phyloP scores from a whole-genome alignment of 129 eudicot genomes.

The Flaveria bidentis region DNA sequence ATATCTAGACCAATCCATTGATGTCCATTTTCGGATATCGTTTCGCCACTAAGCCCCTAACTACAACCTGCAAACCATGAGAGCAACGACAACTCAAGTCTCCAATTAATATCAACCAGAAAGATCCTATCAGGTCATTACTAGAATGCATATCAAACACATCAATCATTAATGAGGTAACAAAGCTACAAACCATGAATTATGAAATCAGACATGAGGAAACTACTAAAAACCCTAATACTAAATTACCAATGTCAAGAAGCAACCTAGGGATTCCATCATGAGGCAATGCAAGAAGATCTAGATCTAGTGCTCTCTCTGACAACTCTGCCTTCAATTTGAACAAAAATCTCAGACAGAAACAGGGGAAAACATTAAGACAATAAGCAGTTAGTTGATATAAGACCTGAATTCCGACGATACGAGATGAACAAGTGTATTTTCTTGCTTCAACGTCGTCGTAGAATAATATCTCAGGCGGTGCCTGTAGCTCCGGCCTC shows the following conservation, averaged over 20 bases:
- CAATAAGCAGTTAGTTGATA: not conserved
- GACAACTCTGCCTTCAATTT: constrained; percentile 66
- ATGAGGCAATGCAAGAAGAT: constrained; percentile 79
- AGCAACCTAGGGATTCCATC: constrained; percentile 82
- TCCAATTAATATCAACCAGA: not conserved
- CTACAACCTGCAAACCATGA: constrained; percentile 69
- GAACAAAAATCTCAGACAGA: not conserved
- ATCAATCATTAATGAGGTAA: not conserved
- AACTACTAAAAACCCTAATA: too few species aligned
- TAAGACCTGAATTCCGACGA: constrained; percentile 88
- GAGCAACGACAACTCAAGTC: not conserved
- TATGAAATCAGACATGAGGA: too few species aligned
- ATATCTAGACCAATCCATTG: constrained; percentile 98
- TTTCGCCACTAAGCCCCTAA: constrained; percentile 96
- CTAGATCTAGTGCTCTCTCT: constrained; percentile 87
- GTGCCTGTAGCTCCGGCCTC: constrained; percentile 92
- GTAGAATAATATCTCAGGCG: constrained; percentile 85
- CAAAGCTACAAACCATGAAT: not conserved
- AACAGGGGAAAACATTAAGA: not conserved
- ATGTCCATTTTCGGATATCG: constrained; percentile 75
- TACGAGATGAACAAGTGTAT: constrained; percentile 96
- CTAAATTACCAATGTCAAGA: constrained; percentile 67
- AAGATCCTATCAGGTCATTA: constrained; percentile 5
- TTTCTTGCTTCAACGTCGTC: constrained; percentile 94
- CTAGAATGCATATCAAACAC: not conserved